Evolutionary conservation across 805 yeast species (phyloP).

Genomic region (Ogataea pilisensis): DNA sequence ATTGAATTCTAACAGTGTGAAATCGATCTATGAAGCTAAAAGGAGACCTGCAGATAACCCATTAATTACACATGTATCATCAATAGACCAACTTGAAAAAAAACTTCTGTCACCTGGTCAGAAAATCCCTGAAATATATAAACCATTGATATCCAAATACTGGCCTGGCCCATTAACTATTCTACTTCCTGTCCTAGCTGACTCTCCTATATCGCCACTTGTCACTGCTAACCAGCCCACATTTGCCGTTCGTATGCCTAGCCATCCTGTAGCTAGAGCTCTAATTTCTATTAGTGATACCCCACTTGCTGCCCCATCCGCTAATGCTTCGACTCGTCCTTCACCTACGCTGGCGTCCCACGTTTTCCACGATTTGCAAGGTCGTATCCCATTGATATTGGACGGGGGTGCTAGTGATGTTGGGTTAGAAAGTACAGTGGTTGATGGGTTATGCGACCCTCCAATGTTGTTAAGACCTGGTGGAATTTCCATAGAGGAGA

Average conservation of each 20-base stretch:
- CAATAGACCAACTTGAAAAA: conserved; percentile 64
- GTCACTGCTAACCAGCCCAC: conserved; percentile 89
- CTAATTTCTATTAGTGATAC: conserved; percentile 77
- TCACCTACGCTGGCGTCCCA: conserved; percentile 89
- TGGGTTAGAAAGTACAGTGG: conserved; percentile 92
- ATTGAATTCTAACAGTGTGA: conserved; percentile 65
- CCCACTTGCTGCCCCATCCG: conserved; percentile 97
- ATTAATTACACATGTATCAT: conserved; percentile 82
- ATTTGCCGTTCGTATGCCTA: conserved; percentile 88
- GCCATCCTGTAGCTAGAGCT: conserved; percentile 86
- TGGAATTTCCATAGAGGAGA: conserved; percentile 80
- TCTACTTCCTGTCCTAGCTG: conserved; percentile 55
- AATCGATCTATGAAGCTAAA: conserved; percentile 78
- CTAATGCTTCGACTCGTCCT: conserved; percentile 93
- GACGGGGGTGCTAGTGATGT: conserved; percentile 90
- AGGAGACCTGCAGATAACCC: conserved; percentile 97
- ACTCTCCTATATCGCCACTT: conserved; percentile 55
- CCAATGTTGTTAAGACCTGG: conserved; percentile 94
- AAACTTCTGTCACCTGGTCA: conserved; percentile 42
- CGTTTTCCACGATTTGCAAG: conserved; percentile 74
- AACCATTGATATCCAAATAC: conserved; percentile 56
- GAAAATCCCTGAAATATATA: conserved; percentile 65
- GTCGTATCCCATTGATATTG: conserved; percentile 74
- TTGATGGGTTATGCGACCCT: conserved; percentile 81
- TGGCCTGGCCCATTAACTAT: conserved; percentile 99